These are phyloP conservation scores for Prunella vulgaris DNA, from an alignment of 257 asterid genomes.

Conservation along the genomic window DNA sequence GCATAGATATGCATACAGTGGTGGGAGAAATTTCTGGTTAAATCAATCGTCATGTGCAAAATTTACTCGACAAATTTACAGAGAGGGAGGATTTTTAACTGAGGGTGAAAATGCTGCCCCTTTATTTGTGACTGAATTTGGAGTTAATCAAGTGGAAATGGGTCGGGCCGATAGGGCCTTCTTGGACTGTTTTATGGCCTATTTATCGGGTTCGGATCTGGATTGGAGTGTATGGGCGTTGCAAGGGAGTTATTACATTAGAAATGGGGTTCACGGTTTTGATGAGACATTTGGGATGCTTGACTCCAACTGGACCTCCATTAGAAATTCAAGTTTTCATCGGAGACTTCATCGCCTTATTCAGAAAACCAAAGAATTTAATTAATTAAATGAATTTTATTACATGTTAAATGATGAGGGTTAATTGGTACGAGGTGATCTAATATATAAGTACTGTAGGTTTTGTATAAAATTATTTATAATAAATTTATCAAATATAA, in stretches of 20 bases:
- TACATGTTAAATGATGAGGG: neutral
- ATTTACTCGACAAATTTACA: constrained; percentile 11
- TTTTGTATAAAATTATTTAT: no score
- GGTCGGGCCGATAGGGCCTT: constrained; percentile 31
- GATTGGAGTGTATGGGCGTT: constrained; percentile 67
- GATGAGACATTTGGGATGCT: constrained; percentile 50
- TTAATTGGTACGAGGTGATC: no score
- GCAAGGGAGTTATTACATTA: constrained; percentile 47
- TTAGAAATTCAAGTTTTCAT: constrained; percentile 31
- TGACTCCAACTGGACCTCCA: constrained; percentile 29
- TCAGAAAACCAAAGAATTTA: neutral
- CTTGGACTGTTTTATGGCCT: constrained; percentile 33
- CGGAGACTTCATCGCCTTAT: constrained; percentile 26
- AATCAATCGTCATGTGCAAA: constrained; percentile 29
- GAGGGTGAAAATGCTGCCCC: constrained; percentile 40
- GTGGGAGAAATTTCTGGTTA: constrained; percentile 21
- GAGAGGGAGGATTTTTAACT: constrained; percentile 33
- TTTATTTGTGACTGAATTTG: constrained; percentile 54
- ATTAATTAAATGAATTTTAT: neutral
- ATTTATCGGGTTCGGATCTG: constrained; percentile 42
- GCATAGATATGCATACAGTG: constrained; percentile 43
- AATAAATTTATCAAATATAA: no score
- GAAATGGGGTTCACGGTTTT: constrained; percentile 29
- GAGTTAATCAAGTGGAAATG: constrained; percentile 25
- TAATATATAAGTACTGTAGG: no score